Evolutionary conservation across 306 rosid species (phyloP).

Genomic region (Corylus avellana): DNA sequence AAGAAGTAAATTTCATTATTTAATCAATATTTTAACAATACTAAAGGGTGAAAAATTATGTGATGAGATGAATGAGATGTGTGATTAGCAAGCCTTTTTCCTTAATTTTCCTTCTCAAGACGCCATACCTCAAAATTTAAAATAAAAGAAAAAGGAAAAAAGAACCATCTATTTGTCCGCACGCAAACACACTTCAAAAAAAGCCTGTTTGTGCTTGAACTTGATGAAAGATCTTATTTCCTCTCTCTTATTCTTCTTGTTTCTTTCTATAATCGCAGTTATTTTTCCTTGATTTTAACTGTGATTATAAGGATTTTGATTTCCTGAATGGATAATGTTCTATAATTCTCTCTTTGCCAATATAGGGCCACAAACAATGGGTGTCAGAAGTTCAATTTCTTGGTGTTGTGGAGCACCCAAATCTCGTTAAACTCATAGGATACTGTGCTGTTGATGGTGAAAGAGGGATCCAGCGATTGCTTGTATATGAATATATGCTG

Average conservation of each 20-base stretch:
- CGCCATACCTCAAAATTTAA: not conserved
- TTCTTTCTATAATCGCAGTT: not conserved
- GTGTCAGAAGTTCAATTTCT: slow-evolving; percentile 82
- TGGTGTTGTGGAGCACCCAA: slow-evolving; percentile 81
- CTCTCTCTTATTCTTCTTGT: not conserved
- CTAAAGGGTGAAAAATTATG: not conserved
- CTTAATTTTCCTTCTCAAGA: not conserved
- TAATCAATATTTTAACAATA: no score
- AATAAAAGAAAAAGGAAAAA: not conserved
- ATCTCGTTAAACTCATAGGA: slow-evolving; percentile 81
- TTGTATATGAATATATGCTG: slow-evolving; percentile 74
- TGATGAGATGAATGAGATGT: not conserved
- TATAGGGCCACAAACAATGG: slow-evolving; percentile 88
- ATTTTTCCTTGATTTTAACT: not conserved
- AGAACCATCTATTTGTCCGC: not conserved
- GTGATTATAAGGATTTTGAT: not conserved
- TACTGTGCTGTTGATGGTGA: slow-evolving; percentile 77
- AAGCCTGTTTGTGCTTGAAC: not conserved
- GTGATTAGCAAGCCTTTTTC: not conserved
- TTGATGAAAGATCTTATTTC: not conserved
- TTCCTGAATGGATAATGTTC: not conserved
- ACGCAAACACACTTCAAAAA: not conserved
- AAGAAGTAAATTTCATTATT: no score
- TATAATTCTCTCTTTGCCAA: not conserved
- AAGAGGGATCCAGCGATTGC: slow-evolving; percentile 85